Evolutionary conservation across 1,284 basidiomycete species (phyloP).

Genomic region (Naganishia liquefaciens): DNA sequence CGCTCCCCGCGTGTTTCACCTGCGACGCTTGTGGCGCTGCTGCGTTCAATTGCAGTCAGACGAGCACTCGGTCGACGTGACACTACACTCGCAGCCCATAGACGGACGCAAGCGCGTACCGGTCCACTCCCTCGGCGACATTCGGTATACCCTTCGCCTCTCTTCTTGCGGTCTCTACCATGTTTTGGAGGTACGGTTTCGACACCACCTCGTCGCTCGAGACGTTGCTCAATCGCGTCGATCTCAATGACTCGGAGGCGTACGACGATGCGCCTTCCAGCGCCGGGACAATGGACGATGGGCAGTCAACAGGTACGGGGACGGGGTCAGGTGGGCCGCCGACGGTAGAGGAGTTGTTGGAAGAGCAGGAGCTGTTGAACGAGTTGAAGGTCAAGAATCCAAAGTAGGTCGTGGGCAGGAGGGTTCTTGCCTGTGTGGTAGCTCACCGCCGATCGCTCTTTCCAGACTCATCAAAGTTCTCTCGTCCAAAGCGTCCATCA

Average conservation of each 20-base stretch:
- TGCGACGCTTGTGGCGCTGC: not conserved
- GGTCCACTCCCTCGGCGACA: conserved; percentile 1
- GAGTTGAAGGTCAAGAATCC: conserved; percentile 96
- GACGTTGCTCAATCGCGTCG: conserved; percentile 47
- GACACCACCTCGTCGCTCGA: conserved; percentile 51
- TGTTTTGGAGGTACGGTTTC: conserved; percentile 54
- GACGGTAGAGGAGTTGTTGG: conserved; percentile 81
- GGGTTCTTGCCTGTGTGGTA: not conserved
- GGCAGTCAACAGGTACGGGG: not conserved
- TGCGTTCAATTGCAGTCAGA: not conserved
- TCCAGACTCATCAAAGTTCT: conserved; percentile 39
- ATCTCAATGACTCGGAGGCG: conserved; percentile 27
- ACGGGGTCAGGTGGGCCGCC: conserved; percentile 38
- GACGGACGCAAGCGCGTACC: conserved; percentile 3
- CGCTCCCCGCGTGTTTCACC: not conserved
- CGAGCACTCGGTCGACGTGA: not conserved
- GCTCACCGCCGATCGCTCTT: not conserved
- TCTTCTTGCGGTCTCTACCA: conserved; percentile 30
- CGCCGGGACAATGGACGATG: conserved; percentile 2
- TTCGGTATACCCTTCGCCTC: not conserved
- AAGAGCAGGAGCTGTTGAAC: conserved; percentile 90
- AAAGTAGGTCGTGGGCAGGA: conserved; percentile 43
- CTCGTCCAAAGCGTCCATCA: conserved; percentile 47
- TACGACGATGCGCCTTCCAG: conserved; percentile 10
- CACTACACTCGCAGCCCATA: not conserved